Conservation (phyloP, 1,284 basidiomycete genomes). For the Pulchroboletus neoregius region DNA sequence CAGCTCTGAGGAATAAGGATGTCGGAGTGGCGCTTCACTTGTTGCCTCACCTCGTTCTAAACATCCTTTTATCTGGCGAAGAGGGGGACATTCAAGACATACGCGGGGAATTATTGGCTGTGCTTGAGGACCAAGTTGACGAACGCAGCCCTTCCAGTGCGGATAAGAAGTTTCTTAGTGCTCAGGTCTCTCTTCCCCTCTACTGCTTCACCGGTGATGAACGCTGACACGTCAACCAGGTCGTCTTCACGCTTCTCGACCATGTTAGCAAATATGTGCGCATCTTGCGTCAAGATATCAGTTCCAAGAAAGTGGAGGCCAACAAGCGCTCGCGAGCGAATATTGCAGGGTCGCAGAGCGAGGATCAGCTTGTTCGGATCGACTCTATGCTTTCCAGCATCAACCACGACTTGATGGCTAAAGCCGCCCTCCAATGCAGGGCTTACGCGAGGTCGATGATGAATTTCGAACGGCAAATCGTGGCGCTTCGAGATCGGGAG, state of each 20-base stretch:
- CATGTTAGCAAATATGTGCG: conserved; percentile 93
- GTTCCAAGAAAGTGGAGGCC: conserved; percentile 45
- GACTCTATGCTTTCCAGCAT: conserved; percentile 82
- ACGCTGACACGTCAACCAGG: conserved; percentile 43
- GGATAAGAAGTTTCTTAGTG: conserved; percentile 82
- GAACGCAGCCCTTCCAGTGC: conserved; percentile 51
- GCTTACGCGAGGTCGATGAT: conserved; percentile 93
- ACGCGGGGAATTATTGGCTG: conserved; percentile 72
- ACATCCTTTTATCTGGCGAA: conserved; percentile 77
- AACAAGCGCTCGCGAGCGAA: conserved; percentile 45
- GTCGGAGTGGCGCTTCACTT: conserved; percentile 88
- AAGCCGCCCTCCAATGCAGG: conserved; percentile 91
- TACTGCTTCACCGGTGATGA: not conserved
- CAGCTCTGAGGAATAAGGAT: conserved; percentile 83
- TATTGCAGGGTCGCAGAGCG: conserved; percentile 36
- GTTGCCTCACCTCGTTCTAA: conserved; percentile 89
- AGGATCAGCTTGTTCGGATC: conserved; percentile 62
- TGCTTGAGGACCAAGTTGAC: conserved; percentile 86
- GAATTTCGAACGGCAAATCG: conserved; percentile 87
- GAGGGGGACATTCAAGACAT: conserved; percentile 64
- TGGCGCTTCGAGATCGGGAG: conserved; percentile 45
- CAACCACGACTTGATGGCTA: conserved; percentile 86
- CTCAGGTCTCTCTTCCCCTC: conserved; percentile 52
- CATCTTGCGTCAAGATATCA: conserved; percentile 56
- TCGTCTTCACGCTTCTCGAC: conserved; percentile 91